Percentiles rank a stretch among this genome's conserved stretches.
Evolutionary conservation across 139 green algal species (phyloP).

Genomic region (Coelastrella sp.): DNA sequence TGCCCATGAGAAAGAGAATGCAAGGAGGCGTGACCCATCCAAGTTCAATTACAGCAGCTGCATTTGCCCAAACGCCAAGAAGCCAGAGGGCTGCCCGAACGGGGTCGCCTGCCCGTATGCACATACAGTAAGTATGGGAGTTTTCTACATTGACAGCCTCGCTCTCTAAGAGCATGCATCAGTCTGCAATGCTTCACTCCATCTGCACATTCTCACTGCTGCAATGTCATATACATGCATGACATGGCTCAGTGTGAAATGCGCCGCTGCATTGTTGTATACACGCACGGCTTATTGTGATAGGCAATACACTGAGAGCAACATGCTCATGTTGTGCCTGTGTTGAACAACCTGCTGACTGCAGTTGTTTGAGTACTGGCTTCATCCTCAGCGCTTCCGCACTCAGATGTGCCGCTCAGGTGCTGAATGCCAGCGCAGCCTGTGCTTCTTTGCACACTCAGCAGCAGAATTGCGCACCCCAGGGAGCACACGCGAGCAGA

Average conservation of each 20-base stretch:
- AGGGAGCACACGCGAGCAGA: not conserved
- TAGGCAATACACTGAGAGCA: no score
- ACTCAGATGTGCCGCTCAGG: slow-evolving; percentile 84
- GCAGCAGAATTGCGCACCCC: slow-evolving; percentile 15
- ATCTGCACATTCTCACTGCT: not conserved
- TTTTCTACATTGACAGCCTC: not conserved
- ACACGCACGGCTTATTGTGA: no score
- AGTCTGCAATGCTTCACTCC: not conserved
- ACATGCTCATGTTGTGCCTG: not conserved
- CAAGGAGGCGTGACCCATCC: slow-evolving; percentile 88
- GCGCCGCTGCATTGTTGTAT: not conserved
- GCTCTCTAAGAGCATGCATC: no score
- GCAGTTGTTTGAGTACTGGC: slow-evolving; percentile 82
- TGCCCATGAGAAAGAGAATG: slow-evolving; percentile 96
- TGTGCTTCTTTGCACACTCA: slow-evolving; percentile 48
- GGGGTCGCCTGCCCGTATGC: slow-evolving; percentile 84
- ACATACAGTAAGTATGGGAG: slow-evolving; percentile 78
- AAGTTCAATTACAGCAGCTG: slow-evolving; percentile 87
- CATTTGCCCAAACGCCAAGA: slow-evolving; percentile 94
- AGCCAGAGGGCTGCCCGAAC: slow-evolving; percentile 68
- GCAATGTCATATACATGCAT: not conserved
- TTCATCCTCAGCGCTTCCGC: slow-evolving; percentile 89
- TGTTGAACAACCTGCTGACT: slow-evolving; percentile 32
- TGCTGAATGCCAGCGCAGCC: not conserved
- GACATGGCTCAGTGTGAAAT: not conserved